Base-by-base conservation (phyloP, 768 basidiomycete genomes). In the Tubosaeta sp. region DNA sequence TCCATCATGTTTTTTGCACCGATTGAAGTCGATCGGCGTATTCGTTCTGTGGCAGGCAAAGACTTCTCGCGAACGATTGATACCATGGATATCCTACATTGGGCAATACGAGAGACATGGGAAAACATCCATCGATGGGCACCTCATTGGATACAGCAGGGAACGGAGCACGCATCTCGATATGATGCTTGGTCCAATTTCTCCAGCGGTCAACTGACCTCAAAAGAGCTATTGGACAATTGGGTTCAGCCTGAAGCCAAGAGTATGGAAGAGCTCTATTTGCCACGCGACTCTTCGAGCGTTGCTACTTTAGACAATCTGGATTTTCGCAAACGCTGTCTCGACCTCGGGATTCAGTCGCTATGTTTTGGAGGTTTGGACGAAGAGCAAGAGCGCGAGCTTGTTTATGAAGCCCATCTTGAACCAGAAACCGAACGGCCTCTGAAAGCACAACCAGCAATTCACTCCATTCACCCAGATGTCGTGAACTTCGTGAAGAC, bases 1-100 rank as follows among this genome's bases (percentile, higher is more conserved):
- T 74, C 78, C 3, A 57, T 79, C 25, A 63, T 75, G 52, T 80
- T 81, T 55, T 76, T 76, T 37, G 78, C 76, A 4, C 73, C 79
- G 10, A 61, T 59, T 60, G 80, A 79, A 41, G 65, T 78, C 6
- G 72, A 75, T 49, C 57, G 55, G 43, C 50, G 53, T 1, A 79
- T 81, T 35, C 72, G 74, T 33, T 49, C 52, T 4, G n/a, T n/a
- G n/a, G n/a, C 43, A 65, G 25, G 52, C 54, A 11, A 38, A 32
- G 4, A 67, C 19, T 0, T 26, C 8, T 4, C 4, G 27, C 8
- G 27, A 29, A n/a, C n/a, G 2, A 48, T 61, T 17, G 31, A 55
- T 16, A 59, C 68, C 1, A 31, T 38, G 16, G 73, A 80, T 46
- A 64, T 80, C 35, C 34, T 79, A 16, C 60, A 62, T 8, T 81